Base-by-base conservation (phyloP, 2,329 filamentous ascomycete species). In the Thyridium curvatum region DNA sequence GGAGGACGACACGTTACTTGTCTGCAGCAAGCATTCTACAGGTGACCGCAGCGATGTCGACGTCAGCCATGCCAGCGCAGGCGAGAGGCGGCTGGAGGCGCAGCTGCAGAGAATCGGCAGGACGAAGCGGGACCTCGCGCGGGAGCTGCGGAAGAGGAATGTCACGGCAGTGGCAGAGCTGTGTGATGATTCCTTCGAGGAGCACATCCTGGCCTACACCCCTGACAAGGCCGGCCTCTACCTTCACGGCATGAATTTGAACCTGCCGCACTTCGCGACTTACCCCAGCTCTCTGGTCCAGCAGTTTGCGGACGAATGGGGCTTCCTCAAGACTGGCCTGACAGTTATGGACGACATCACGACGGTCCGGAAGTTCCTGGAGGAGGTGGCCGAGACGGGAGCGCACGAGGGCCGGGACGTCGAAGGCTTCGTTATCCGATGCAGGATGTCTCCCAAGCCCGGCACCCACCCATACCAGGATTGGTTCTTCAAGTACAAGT, bases 401-500 rank as follows among this genome's bases (percentile, higher is more conserved):
- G 83, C 86, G 29, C 91, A 94, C 63, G 82, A 86, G 46, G 91
- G 90, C 9, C 84, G 90, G 39, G 91, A 97, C 50, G 91, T 95
- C 0, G 93, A 98, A 62, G 93, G 93, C 4, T 98, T 98, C 52
- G 93, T 98, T 41, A 84, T 98, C 50, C 83, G 93, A 40, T 97
- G 93, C 74, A 86, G 79, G 66, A 80, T 69, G 69, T 67, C 72
- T 13, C 55, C 62, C n/a, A 62, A 79, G 18, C 66, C 68, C 1
- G 65, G 62, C 1, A 56, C 59, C 12, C 60, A 59, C 2, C 74
- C 77, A 1, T 93, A 82, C 58, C 66, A 77, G n/a, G 90, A 98
- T 59, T 98, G 93, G 93, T 98, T 98, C 64, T 98, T 98, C 81
- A 98, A 98, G 64, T 98, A 90, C 77, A 98, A 98, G 66, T 98